Conservation (phyloP, 1,284 basidiomycete genomes). For the Tylopilus orsonianus region DNA sequence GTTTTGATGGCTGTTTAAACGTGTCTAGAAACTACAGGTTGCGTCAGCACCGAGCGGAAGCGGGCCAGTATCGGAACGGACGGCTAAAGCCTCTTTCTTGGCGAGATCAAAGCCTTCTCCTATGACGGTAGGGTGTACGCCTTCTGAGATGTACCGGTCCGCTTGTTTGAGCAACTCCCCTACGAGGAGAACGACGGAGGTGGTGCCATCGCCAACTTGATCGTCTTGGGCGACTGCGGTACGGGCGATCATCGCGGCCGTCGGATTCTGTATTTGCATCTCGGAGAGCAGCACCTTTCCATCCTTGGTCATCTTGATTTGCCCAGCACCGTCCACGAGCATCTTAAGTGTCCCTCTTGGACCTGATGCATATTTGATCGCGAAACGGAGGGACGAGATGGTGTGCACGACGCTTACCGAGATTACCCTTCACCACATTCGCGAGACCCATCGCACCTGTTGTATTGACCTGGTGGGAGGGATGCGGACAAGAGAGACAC, state of each 20-base stretch:
- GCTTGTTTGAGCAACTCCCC: conserved; percentile 98
- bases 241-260: conserved; percentile 98
- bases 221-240: conserved; percentile 99
- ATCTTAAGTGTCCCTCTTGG: conserved; percentile 97
- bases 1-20: conserved; percentile 75
- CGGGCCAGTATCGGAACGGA: conserved; percentile 42
- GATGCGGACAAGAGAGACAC: conserved; percentile 17
- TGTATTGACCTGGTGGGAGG: conserved; percentile 69
- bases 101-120: conserved; percentile 96
- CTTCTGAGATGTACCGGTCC: conserved; percentile 97
- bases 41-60: conserved; percentile 17
- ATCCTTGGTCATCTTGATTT: conserved; percentile 99
- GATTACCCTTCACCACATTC: conserved; percentile 94
- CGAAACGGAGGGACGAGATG: conserved; percentile 17
- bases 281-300: conserved; percentile 98
- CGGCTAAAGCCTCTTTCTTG: conserved; percentile 90
- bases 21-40: conserved; percentile 81
- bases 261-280: conserved; percentile 99
- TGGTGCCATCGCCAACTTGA: conserved; percentile 98
- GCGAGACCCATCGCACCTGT: conserved; percentile 97
- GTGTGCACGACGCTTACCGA: conserved; percentile 57
- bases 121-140: conserved; percentile 96
- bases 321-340: conserved; percentile 98
- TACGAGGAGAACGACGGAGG: conserved; percentile 94
- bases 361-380: conserved; percentile 49